These are phyloP conservation scores for Rhodotorula sp. DNA, from an alignment of 1,284 basidiomycete genomes.

Conservation along the genomic window DNA sequence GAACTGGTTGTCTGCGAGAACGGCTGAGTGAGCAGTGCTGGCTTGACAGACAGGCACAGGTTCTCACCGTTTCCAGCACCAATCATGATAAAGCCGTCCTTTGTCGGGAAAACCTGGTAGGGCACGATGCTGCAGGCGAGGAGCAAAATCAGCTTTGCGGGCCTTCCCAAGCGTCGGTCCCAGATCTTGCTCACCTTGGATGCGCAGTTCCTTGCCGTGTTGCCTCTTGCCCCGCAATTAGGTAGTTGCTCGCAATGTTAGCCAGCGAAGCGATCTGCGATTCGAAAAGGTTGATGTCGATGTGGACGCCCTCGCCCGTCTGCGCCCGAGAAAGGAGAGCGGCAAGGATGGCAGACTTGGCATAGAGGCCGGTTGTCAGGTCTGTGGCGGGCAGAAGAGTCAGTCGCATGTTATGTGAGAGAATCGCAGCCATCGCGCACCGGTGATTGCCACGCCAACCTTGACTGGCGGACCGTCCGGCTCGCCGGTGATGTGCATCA, in stretches of 20 bases:
- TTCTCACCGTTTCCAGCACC: slow-evolving; percentile 81
- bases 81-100: slow-evolving; percentile 88
- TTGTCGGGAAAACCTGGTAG: slow-evolving; percentile 86
- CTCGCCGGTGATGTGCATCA: slow-evolving; percentile 96
- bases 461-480: slow-evolving; percentile 83
- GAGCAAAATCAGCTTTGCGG: no score
- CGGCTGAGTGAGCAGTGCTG: neutral
- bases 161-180: neutral
- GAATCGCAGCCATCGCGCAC: neutral
- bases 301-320: slow-evolving; percentile 85
- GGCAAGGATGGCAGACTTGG: slow-evolving; percentile 90
- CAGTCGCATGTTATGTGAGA: slow-evolving; percentile 57
- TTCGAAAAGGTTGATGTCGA: slow-evolving; percentile 65
- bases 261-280: slow-evolving; percentile 74
- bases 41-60: neutral
- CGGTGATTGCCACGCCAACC: slow-evolving; percentile 48
- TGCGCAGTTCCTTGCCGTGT: slow-evolving; percentile 88
- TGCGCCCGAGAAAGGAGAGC: slow-evolving; percentile 76
- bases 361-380: slow-evolving; percentile 88
- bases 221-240: slow-evolving; percentile 82
- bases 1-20: slow-evolving; percentile 60
- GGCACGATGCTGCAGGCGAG: slow-evolving; percentile 64
- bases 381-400: slow-evolving; percentile 56
- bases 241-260: slow-evolving; percentile 91
- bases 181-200: slow-evolving; percentile 48